Conservation (phyloP, 306 rosid genomes). For the Sesbania bispinosa region DNA sequence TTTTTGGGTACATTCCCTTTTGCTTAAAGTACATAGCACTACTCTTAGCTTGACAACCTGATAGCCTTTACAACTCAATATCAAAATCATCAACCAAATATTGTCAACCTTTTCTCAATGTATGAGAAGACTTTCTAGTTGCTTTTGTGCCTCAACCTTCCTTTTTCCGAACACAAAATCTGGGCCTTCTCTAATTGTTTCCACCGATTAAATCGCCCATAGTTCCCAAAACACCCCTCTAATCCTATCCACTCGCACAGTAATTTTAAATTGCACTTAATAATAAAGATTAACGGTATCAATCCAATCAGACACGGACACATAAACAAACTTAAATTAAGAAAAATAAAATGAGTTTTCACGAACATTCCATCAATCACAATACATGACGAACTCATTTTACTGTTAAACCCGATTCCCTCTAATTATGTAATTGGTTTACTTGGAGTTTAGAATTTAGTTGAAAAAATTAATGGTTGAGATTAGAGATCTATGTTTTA, state of each 20-base stretch:
- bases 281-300: slow-evolving; percentile 11
- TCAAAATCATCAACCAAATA: slow-evolving; percentile 41
- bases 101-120: slow-evolving; percentile 49
- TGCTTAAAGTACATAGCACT: slow-evolving; percentile 20
- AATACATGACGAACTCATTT: not conserved
- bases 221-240: slow-evolving; percentile 30
- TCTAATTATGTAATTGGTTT: not conserved
- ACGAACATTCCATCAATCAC: slow-evolving; percentile 1
- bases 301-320: slow-evolving; percentile 23
- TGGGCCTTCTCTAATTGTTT: slow-evolving; percentile 22
- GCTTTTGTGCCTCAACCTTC: slow-evolving; percentile 41
- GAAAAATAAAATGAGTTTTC: not conserved
- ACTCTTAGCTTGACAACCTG: slow-evolving; percentile 28
- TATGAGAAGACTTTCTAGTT: slow-evolving; percentile 39
- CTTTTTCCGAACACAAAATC: slow-evolving; percentile 54
- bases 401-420: not conserved
- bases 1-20: not conserved
- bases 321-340: not conserved
- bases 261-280: not conserved
- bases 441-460: too few species aligned
- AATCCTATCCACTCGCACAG: slow-evolving; percentile 48
- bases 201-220: slow-evolving; percentile 6
- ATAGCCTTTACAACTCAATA: slow-evolving; percentile 51
- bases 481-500: too few species aligned
- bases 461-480: too few species aligned